Percentiles rank a stretch among this genome's conserved stretches.
Conservation (phyloP, 2,329 filamentous ascomycete genomes). For the Ceratocystis albifundus region DNA sequence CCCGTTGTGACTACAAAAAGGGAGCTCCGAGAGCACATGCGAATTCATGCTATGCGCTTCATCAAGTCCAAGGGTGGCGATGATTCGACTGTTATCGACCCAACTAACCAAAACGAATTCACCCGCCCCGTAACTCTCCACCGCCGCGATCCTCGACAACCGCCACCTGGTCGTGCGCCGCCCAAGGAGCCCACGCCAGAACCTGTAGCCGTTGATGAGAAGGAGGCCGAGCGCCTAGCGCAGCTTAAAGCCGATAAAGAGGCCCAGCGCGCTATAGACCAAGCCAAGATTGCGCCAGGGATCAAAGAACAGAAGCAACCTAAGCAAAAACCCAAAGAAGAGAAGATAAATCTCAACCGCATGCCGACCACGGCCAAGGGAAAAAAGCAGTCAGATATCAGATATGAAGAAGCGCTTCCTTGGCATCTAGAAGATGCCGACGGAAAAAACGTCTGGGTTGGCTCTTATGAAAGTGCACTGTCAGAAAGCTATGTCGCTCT, state of each 20-base stretch:
- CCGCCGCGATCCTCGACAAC: slow-evolving; percentile 70
- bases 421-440: slow-evolving; percentile 98
- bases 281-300: slow-evolving; percentile 86
- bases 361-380: slow-evolving; percentile 69
- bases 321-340: slow-evolving; percentile 59
- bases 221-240: slow-evolving; percentile 53
- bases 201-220: slow-evolving; percentile 39
- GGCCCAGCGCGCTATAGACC: slow-evolving; percentile 71
- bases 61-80: slow-evolving; percentile 41
- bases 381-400: slow-evolving; percentile 59
- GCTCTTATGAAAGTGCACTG: slow-evolving; percentile 77
- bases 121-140: slow-evolving; percentile 79
- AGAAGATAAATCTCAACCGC: slow-evolving; percentile 78
- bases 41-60: slow-evolving; percentile 81
- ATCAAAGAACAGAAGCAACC: slow-evolving; percentile 46
- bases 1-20: slow-evolving; percentile 77
- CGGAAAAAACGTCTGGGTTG: slow-evolving; percentile 87
- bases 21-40: slow-evolving; percentile 63
- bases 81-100: slow-evolving; percentile 53
- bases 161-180: slow-evolving; percentile 52
- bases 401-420: slow-evolving; percentile 89
- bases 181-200: slow-evolving; percentile 38
- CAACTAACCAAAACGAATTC: slow-evolving; percentile 62
- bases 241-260: slow-evolving; percentile 68
- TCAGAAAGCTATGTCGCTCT: slow-evolving; percentile 77